These are phyloP conservation scores for Platanthera guangdongensis DNA, from an alignment of 106 monocot genomes.

Conservation along the genomic window DNA sequence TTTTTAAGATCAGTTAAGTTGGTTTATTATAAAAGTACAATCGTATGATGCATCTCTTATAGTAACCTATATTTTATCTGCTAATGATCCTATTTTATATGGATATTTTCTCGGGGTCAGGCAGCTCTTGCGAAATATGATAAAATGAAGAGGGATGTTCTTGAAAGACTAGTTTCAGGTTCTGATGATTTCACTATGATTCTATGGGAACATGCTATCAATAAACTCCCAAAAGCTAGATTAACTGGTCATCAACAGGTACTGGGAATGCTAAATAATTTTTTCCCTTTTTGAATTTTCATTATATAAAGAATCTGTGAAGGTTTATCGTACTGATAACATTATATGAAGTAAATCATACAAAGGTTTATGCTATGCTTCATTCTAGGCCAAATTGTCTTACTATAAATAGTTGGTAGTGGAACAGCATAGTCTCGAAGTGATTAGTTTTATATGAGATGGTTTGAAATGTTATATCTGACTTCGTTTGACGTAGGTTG, in stretches of 20 bases:
- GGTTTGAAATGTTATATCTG: no score
- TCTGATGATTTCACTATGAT: constrained; percentile 97
- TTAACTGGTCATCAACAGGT: constrained; percentile 97
- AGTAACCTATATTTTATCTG: background rate
- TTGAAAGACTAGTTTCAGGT: constrained; percentile 90
- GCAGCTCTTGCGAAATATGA: constrained; percentile 74
- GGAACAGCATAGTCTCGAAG: background rate
- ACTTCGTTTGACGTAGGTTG: no score
- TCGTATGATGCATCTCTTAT: background rate
- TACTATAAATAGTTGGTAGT: background rate
- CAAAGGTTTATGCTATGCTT: background rate
- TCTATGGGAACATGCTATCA: constrained; percentile 80
- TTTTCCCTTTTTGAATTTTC: background rate
- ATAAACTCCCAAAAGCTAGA: constrained; percentile 81
- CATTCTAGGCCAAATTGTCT: background rate
- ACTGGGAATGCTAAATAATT: background rate
- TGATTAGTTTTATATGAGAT: background rate
- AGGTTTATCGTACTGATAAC: background rate
- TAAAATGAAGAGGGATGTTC: constrained; percentile 81
- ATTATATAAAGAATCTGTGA: background rate
- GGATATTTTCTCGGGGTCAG: constrained; percentile 22
- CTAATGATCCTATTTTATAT: background rate
- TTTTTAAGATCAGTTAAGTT: background rate
- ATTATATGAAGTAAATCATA: background rate
- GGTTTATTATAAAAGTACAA: background rate